Percentiles rank a stretch among this genome's conserved stretches.
Evolutionary conservation across 108 stramenopile genomes (phyloP).

Genomic region (Skeletonema menzelii): DNA sequence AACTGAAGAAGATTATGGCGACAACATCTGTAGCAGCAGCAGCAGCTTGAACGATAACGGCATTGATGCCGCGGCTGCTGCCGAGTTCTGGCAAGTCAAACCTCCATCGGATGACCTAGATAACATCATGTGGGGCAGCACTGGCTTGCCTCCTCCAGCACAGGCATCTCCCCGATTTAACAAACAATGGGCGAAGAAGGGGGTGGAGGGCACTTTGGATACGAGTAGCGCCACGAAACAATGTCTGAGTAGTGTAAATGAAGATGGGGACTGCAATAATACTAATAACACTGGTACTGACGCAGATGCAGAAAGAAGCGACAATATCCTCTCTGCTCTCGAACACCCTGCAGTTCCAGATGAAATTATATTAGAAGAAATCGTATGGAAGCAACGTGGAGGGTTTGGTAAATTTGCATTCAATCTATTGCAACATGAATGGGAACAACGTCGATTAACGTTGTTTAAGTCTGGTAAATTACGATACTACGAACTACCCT

Average conservation of each 20-base stretch:
- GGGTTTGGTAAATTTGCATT: conserved; percentile 46
- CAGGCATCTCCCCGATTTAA: conserved; percentile 13
- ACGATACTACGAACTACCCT: conserved; percentile 31
- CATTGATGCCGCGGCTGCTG: too few relatives aligned
- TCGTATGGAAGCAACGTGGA: conserved; percentile 48
- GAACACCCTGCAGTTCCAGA: conserved; percentile 11
- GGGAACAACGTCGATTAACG: conserved; percentile 43
- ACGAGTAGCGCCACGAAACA: not conserved
- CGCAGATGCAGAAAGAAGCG: conserved; percentile 1
- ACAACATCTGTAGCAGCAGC: not conserved
- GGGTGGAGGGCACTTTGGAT: not conserved
- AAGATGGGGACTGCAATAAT: not conserved
- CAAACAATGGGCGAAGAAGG: conserved; percentile 17
- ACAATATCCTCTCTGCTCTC: conserved; percentile 35
- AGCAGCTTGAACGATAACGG: not conserved
- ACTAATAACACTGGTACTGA: not conserved
- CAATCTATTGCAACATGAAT: conserved; percentile 33
- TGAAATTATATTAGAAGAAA: conserved; percentile 44
- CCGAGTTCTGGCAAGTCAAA: conserved; percentile 18
- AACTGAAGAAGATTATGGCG: not conserved
- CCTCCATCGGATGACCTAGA: conserved; percentile 27
- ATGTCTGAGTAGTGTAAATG: not conserved
- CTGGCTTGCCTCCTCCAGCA: conserved; percentile 5
- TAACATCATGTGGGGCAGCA: conserved; percentile 26
- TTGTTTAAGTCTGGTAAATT: conserved; percentile 37